Evolutionary conservation across 1,284 basidiomycete genomes (phyloP).

Genomic region (Moesziomyces sp.): DNA sequence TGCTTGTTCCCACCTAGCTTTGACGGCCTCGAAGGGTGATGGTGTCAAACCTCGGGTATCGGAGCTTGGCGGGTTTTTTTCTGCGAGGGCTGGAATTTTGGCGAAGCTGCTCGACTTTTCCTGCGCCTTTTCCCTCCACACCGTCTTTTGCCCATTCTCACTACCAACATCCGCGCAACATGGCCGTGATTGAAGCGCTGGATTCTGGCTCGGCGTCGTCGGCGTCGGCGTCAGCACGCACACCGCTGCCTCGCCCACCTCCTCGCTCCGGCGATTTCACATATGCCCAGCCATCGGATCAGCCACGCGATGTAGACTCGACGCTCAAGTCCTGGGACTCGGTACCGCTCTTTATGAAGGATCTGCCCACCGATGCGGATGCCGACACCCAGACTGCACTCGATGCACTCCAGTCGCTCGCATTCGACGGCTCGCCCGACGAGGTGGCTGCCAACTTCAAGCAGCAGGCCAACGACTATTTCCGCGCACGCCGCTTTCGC

Average conservation of each 20-base stretch:
- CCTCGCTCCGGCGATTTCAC: conserved; percentile 23
- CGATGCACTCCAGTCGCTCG: conserved; percentile 85
- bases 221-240: background rate
- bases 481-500: conserved; percentile 82
- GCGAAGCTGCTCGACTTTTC: background rate
- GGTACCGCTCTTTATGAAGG: conserved; percentile 89
- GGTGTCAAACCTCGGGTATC: conserved; percentile 1
- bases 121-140: background rate
- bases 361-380: conserved; percentile 73
- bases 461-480: conserved; percentile 93
- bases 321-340: conserved; percentile 55
- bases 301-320: conserved; percentile 27
- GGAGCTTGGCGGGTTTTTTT: background rate
- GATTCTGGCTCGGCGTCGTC: background rate
- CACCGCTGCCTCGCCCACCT: conserved; percentile 18
- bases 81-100: too few relatives aligned
- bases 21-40: too few relatives aligned
- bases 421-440: conserved; percentile 89
- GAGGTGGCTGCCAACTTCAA: conserved; percentile 93
- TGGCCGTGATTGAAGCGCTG: conserved; percentile 26
- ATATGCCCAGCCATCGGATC: conserved; percentile 16
- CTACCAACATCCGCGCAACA: background rate
- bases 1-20: too few relatives aligned
- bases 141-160: background rate
- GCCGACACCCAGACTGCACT: conserved; percentile 70